Evolutionary conservation across 2,329 filamentous ascomycete species (phyloP).

Genomic region (Colletotrichum sp.): DNA sequence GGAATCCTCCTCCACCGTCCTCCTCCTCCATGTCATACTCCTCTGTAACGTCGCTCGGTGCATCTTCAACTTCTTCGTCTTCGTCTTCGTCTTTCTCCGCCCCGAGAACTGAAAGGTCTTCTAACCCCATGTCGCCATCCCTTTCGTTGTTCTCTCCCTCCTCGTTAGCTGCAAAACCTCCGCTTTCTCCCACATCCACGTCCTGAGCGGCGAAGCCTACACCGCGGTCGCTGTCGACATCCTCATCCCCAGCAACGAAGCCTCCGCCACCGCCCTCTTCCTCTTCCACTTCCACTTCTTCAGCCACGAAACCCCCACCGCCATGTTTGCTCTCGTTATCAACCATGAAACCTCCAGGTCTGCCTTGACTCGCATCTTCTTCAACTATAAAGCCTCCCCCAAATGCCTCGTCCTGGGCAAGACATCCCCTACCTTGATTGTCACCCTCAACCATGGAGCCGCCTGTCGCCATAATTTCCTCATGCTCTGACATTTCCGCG

Average conservation of each 20-base stretch:
- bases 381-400: neutral
- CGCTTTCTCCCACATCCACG: neutral
- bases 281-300: neutral
- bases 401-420: neutral
- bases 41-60: slow-evolving; percentile 44
- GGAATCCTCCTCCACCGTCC: slow-evolving; percentile 50
- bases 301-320: neutral
- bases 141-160: neutral
- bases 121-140: neutral
- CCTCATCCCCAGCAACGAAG: neutral
- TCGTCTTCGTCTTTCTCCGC: slow-evolving; percentile 31
- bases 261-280: neutral
- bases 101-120: neutral
- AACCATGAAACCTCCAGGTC: neutral
- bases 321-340: no score
- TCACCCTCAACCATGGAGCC: neutral
- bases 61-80: slow-evolving; percentile 35
- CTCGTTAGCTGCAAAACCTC: neutral
- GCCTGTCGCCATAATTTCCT: neutral
- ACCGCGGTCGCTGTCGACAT: neutral
- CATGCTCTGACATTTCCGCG: neutral
- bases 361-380: neutral
- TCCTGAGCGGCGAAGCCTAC: neutral
- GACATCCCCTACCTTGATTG: neutral
- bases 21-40: slow-evolving; percentile 49